Percentiles rank a stretch among this genome's conserved stretches.
These are phyloP conservation scores for Fonsecaea pedrosoi DNA, from an alignment of 2,329 filamentous ascomycete genomes.

Conservation along the genomic window DNA sequence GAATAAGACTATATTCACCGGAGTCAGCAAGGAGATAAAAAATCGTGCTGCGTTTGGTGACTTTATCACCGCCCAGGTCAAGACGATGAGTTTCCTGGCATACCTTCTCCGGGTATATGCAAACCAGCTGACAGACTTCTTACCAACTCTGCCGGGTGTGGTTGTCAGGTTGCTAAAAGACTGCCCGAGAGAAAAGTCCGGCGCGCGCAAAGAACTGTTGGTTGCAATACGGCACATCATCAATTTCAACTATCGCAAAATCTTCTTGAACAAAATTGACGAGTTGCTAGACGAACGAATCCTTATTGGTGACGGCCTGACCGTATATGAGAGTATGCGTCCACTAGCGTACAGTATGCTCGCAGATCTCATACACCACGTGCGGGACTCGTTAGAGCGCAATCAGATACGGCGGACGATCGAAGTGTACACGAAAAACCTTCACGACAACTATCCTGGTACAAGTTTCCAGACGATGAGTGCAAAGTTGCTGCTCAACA, in stretches of 20 bases:
- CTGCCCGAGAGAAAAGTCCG: conserved; percentile 92
- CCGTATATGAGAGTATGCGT: conserved; percentile 94
- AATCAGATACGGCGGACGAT: conserved; percentile 95
- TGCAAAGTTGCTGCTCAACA: conserved; percentile 92
- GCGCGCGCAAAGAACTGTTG: conserved; percentile 89
- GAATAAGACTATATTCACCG: conserved; percentile 83
- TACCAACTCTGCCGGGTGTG: conserved; percentile 83
- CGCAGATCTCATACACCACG: conserved; percentile 95
- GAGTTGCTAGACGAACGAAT: conserved; percentile 93
- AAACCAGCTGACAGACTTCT: conserved; percentile 83
- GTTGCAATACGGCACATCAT: conserved; percentile 98
- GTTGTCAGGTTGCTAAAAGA: conserved; percentile 91
- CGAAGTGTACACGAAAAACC: conserved; percentile 93
- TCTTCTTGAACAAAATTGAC: conserved; percentile 93
- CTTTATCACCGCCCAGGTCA: conserved; percentile 96
- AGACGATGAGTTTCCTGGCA: conserved; percentile 98
- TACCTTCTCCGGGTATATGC: conserved; percentile 90
- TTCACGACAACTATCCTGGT: conserved; percentile 94
- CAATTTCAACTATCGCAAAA: conserved; percentile 97
- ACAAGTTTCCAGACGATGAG: conserved; percentile 99
- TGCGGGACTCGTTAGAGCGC: conserved; percentile 83
- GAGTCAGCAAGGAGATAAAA: conserved; percentile 90
- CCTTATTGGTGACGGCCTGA: conserved; percentile 91
- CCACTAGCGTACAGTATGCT: conserved; percentile 98
- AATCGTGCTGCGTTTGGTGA: conserved; percentile 95